These are phyloP conservation scores for Spizellomyces sp. DNA, from an alignment of 192 early-diverging fungal genomes.

Conservation along the genomic window DNA sequence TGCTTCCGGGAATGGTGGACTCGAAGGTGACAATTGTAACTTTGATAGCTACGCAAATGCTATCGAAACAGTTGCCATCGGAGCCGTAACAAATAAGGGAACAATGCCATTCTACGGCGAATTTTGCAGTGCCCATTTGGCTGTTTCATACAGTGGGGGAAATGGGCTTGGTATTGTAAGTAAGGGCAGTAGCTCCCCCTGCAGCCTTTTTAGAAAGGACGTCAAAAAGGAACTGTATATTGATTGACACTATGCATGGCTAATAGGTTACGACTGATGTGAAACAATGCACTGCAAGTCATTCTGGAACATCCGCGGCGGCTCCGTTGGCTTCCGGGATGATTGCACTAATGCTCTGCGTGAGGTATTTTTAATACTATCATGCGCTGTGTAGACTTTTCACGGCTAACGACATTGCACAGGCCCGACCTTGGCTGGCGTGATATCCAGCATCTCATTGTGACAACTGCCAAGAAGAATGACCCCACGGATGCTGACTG, in stretches of 20 bases:
- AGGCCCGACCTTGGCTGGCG: constrained; percentile 93
- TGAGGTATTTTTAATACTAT: constrained; percentile 33
- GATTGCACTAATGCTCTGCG: constrained; percentile 81
- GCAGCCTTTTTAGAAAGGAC: neutral
- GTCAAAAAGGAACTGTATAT: neutral
- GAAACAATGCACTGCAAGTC: constrained; percentile 71
- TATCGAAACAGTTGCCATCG: constrained; percentile 89
- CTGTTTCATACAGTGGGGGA: constrained; percentile 85
- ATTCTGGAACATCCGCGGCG: constrained; percentile 94
- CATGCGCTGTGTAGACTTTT: constrained; percentile 21
- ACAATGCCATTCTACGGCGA: constrained; percentile 84
- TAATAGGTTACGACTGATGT: constrained; percentile 83
- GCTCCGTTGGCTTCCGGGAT: constrained; percentile 92
- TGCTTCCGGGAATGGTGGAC: constrained; percentile 92
- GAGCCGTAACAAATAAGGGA: constrained; percentile 77
- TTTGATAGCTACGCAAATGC: constrained; percentile 95
- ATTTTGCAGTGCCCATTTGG: constrained; percentile 83
- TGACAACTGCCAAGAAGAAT: constrained; percentile 74
- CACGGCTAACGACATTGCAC: neutral
- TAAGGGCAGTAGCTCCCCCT: neutral
- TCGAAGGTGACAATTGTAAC: constrained; percentile 88
- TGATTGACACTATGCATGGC: constrained; percentile 5
- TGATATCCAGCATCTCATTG: constrained; percentile 85
- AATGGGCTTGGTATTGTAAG: constrained; percentile 70
- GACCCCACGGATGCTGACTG: constrained; percentile 73